Base-by-base conservation (phyloP, 2,329 filamentous ascomycete genomes). In the Tolypocladium endophyticum region DNA sequence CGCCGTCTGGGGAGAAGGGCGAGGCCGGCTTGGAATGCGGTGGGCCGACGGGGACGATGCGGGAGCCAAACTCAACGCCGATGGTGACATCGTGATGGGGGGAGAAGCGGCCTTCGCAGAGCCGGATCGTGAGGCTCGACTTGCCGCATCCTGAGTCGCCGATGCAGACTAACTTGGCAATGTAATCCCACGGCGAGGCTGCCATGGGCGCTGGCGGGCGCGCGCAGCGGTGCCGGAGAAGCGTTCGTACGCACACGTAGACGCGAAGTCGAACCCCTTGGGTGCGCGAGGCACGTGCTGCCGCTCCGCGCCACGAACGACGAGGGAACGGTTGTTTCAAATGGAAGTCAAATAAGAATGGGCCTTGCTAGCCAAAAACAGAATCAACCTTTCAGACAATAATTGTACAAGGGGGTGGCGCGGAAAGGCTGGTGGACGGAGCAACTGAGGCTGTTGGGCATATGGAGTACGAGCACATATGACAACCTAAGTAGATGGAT, bases 81-180 rank as follows among this genome's bases (percentile, higher is more conserved):
- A 97, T 97, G 64, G 93, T 97, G 66, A 97, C 93, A 80, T 97
- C 92, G 82, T 97, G 93, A 72, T 94, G 89, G 59, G 89, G 85
- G 59, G 90, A 91, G 80, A 97, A 97, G 73, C 93, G 90, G 68
- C 92, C 92, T 81, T 97, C 93, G 79, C 93, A 97, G 64, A 97
- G 89, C 64, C 93, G 90, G 72, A 97, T 92, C 60, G 92, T 96
- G 67, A 97, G 85, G 75, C 90, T 85, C 63, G 91, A 96, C 81
- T 99, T 99, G 70, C 94, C 94, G 72, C 91, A 96, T 72, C 92
- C 94, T 54, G 89, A 94, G 79, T 97, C 94, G 74, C 94, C 94
- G 70, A 99, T 92, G 78, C 91, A 96, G 71, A 97, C 93, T 69
- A 99, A 90, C 77, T 99, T 99, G 74, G 93, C 92, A 72, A 97